Conservation (phyloP, 2,329 filamentous ascomycete genomes). For the Exophiala viscosa region DNA sequence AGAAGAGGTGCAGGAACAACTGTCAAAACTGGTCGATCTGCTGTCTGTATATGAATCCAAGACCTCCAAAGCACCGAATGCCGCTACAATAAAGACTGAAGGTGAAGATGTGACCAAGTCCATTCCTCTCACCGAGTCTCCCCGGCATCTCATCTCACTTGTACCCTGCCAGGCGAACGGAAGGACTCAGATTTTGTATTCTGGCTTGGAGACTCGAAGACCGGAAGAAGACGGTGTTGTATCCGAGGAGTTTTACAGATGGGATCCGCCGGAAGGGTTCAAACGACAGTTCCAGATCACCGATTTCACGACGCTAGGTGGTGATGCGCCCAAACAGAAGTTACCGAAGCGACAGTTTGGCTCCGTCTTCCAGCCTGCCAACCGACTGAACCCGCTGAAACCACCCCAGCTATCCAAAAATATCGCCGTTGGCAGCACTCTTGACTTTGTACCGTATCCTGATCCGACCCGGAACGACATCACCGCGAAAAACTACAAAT, state of each 20-base stretch:
- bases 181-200: conserved; percentile 75
- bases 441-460: conserved; percentile 12
- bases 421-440: conserved; percentile 30
- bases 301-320: conserved; percentile 36
- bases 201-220: conserved; percentile 60
- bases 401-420: conserved; percentile 37
- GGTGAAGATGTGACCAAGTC: conserved; percentile 6
- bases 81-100: conserved; percentile 1
- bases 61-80: conserved; percentile 1
- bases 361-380: conserved; percentile 42
- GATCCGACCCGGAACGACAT: conserved; percentile 10
- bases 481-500: conserved; percentile 39
- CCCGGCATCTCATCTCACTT: conserved; percentile 24
- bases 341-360: conserved; percentile 40
- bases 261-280: conserved; percentile 55
- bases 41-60: conserved; percentile 5
- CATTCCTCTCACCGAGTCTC: neutral
- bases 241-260: conserved; percentile 59
- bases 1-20: conserved; percentile 9
- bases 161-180: conserved; percentile 17
- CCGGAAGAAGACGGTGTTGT: conserved; percentile 44
- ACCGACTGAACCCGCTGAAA: conserved; percentile 38
- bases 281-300: conserved; percentile 41
- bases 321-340: conserved; percentile 30
- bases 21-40: conserved; percentile 13